Conservation (phyloP, 257 asterid genomes). For the Fraxinus excelsior region DNA sequence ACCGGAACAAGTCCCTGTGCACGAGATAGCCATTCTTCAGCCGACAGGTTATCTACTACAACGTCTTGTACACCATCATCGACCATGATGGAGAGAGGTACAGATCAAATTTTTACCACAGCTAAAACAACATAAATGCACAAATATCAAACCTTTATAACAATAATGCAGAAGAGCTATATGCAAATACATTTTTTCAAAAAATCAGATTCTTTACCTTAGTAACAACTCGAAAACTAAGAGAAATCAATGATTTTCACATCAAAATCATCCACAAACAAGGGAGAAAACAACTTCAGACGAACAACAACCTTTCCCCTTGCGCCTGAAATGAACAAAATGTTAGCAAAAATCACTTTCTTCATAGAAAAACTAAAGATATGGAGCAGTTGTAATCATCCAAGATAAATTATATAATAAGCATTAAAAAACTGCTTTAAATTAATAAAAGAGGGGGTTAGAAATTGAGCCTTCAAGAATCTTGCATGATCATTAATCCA, state of each 20-base stretch:
- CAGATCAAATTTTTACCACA: conserved; percentile 30
- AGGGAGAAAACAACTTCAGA: conserved; percentile 20
- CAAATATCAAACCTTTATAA: conserved; percentile 24
- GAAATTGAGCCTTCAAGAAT: conserved; percentile 48
- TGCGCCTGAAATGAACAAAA: conserved; percentile 46
- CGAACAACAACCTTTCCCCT: conserved; percentile 22
- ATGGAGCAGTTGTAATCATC: conserved; percentile 54
- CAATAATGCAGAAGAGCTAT: conserved; percentile 3
- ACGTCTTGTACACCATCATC: conserved; percentile 48
- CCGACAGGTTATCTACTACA: conserved; percentile 39
- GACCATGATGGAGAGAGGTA: conserved; percentile 47
- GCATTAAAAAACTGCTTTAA: conserved; percentile 29
- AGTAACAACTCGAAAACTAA: background rate
- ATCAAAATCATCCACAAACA: conserved; percentile 17
- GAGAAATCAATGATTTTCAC: background rate
- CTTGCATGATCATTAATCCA: conserved; percentile 66
- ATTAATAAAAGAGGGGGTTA: conserved; percentile 34
- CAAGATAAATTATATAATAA: conserved; percentile 33
- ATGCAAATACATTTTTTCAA: background rate
- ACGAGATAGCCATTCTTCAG: conserved; percentile 71
- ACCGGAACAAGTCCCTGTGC: conserved; percentile 76
- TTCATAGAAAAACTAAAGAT: conserved; percentile 37
- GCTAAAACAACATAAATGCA: conserved; percentile 36
- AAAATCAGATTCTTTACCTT: background rate
- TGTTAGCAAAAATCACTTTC: conserved; percentile 21